phyloP scores from a whole-genome alignment of 1,139 yeast species.

The Hanseniaspora sp. region DNA sequence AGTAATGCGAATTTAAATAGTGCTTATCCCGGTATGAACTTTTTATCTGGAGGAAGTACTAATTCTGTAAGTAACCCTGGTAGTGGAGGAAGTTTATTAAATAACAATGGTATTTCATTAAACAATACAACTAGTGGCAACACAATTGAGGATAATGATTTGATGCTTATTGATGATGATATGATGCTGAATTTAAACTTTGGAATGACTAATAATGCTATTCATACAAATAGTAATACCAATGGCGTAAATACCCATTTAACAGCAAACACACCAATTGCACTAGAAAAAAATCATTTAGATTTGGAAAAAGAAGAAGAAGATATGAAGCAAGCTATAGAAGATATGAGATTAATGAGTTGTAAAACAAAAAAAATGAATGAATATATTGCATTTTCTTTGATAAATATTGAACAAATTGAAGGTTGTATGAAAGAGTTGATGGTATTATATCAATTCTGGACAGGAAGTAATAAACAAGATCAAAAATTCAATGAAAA shows the following conservation, averaged over 20 bases:
- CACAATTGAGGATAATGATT: background rate
- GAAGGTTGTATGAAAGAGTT: constrained; percentile 76
- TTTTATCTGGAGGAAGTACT: background rate
- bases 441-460: constrained; percentile 62
- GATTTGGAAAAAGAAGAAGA: background rate
- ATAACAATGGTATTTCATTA: background rate
- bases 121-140: background rate
- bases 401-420: constrained; percentile 63
- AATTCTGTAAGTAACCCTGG: constrained; percentile 7
- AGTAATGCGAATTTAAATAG: background rate
- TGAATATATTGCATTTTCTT: constrained; percentile 59
- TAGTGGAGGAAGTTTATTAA: background rate
- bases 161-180: constrained; percentile 8
- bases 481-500: constrained; percentile 22
- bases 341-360: constrained; percentile 1
- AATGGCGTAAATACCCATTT: background rate
- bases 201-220: background rate
- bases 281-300: background rate
- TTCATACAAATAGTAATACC: background rate
- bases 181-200: constrained; percentile 6
- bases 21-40: background rate
- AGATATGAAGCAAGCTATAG: constrained; percentile 12
- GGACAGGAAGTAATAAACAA: constrained; percentile 63
- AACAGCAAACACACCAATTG: background rate
- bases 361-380: constrained; percentile 35